A percentile compares a stretch with the other conserved stretches of the same genome.
Evolutionary conservation across 192 early-diverging fungal species (phyloP).

Genomic region (Mortierella antarctica): DNA sequence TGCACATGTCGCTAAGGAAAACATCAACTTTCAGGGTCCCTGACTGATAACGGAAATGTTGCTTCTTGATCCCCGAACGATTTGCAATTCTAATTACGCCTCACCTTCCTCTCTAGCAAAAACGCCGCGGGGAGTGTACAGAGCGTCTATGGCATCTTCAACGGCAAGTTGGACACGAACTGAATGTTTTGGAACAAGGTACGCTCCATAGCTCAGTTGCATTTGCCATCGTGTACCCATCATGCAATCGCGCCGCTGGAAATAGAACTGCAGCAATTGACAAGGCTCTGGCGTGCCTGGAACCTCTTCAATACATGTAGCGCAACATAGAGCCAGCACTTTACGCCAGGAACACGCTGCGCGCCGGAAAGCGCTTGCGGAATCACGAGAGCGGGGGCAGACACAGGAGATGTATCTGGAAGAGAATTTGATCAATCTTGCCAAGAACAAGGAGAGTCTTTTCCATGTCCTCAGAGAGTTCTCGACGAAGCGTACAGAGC

Average conservation of each 20-base stretch:
- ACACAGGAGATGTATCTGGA: conserved; percentile 60
- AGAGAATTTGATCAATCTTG: conserved; percentile 56
- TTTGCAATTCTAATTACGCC: not conserved
- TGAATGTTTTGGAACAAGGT: conserved; percentile 54
- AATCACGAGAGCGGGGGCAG: conserved; percentile 48
- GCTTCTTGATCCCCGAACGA: not conserved
- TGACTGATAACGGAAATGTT: not conserved
- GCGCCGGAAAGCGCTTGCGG: conserved; percentile 47
- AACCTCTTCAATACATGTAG: conserved; percentile 14
- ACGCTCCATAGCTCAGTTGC: not conserved
- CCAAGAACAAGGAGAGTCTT: conserved; percentile 55
- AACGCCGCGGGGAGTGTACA: conserved; percentile 42
- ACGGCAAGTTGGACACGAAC: conserved; percentile 54
- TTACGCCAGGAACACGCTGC: conserved; percentile 43
- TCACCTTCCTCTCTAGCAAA: conserved; percentile 31
- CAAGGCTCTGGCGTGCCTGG: not conserved
- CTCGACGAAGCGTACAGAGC: conserved; percentile 56
- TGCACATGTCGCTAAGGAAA: not conserved
- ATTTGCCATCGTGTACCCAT: too few species aligned
- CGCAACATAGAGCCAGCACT: conserved; percentile 33
- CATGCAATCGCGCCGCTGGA: too few species aligned
- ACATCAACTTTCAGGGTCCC: not conserved
- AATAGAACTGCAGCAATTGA: too few species aligned
- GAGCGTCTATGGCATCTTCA: conserved; percentile 50
- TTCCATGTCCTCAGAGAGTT: conserved; percentile 47